A percentile compares a stretch with the other conserved stretches of the same genome.
These are phyloP conservation scores for Thalassiosira hispida DNA, from an alignment of 352 stramenopile genomes.

Conservation along the genomic window DNA sequence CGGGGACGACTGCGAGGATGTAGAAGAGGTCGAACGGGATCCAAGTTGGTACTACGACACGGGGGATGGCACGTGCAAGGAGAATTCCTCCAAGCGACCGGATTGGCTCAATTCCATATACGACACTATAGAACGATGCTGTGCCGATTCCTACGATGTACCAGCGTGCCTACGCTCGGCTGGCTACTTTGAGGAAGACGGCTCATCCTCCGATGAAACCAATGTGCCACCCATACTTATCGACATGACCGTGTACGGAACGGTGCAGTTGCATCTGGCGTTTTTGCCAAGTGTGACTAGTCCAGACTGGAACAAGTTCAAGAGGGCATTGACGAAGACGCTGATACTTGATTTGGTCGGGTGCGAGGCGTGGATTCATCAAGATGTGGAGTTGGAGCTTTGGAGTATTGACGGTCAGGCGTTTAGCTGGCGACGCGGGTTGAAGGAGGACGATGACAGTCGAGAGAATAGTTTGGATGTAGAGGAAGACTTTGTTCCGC, in stretches of 20 bases:
- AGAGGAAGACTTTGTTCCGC: too few relatives aligned
- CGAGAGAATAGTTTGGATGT: too few relatives aligned
- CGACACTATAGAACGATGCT: conserved; percentile 11
- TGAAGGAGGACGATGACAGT: too few relatives aligned
- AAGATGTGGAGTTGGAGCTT: conserved; percentile 19
- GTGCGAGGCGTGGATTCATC: not conserved
- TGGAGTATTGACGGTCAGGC: conserved; percentile 7
- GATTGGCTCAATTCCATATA: not conserved
- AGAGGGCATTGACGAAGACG: conserved; percentile 14
- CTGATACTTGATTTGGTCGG: conserved; percentile 1
- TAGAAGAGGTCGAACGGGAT: too few relatives aligned
- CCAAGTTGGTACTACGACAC: conserved; percentile 25
- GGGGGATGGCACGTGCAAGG: conserved; percentile 8
- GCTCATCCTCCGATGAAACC: too few relatives aligned
- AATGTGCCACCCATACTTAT: too few relatives aligned
- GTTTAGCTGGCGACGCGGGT: not conserved
- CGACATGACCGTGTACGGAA: too few relatives aligned
- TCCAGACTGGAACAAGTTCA: conserved; percentile 5
- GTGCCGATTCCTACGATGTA: conserved; percentile 11
- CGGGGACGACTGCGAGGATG: too few relatives aligned
- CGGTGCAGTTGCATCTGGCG: too few relatives aligned
- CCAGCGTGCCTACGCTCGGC: not conserved
- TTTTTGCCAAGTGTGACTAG: not conserved
- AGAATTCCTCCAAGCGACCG: not conserved
- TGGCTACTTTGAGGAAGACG: not conserved